These are phyloP conservation scores for Prinsepia uniflora DNA, from an alignment of 306 rosid genomes.

Conservation along the genomic window DNA sequence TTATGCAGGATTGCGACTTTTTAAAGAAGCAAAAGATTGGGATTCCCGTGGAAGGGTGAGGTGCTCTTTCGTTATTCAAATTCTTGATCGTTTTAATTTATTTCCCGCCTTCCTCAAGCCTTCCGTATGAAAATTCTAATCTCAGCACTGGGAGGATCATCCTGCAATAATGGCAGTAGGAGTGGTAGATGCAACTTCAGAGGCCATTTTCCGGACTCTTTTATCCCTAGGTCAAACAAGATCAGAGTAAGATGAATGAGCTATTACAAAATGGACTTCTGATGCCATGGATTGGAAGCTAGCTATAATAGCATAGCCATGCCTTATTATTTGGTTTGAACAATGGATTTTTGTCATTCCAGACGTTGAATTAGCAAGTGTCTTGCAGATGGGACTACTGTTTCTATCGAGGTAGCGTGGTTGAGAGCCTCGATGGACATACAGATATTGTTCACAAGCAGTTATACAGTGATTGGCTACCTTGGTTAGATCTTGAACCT, in stretches of 20 bases:
- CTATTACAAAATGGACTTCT: conserved; percentile 17
- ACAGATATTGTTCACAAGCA: conserved; percentile 72
- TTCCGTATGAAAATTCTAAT: conserved; percentile 3
- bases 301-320: too few relatives aligned
- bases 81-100: conserved; percentile 19
- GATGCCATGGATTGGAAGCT: not conserved
- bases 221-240: conserved; percentile 81
- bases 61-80: conserved; percentile 20
- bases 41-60: conserved; percentile 63
- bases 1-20: conserved; percentile 73
- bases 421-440: conserved; percentile 88
- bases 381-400: conserved; percentile 93
- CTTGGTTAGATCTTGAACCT: conserved; percentile 54
- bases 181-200: conserved; percentile 75
- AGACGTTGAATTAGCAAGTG: conserved; percentile 33
- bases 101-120: conserved; percentile 6
- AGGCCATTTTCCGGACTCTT: conserved; percentile 74
- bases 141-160: conserved; percentile 80
- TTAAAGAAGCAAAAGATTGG: conserved; percentile 72
- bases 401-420: conserved; percentile 54
- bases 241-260: conserved; percentile 61
- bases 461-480: conserved; percentile 74
- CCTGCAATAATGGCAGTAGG: conserved; percentile 95
- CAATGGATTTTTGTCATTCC: conserved; percentile 21
- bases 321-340: not conserved